Base-by-base conservation (phyloP, 2,329 filamentous ascomycete genomes). In the Fusarium zealandicum region DNA sequence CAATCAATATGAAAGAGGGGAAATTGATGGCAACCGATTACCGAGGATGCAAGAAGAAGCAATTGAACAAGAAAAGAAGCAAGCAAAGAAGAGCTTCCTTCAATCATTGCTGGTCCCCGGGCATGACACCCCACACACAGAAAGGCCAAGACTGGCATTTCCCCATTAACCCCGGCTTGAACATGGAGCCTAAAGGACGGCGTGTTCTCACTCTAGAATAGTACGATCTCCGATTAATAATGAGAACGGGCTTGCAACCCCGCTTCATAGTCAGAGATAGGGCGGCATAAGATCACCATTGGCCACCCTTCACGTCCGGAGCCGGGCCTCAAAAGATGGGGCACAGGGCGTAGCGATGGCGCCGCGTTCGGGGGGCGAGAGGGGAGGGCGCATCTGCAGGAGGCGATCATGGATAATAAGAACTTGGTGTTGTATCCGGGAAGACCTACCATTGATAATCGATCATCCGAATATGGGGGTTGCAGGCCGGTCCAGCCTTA, bases 261-360 rank as follows among this genome's bases (percentile, higher is more conserved):
- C 59, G 56, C 59, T 51, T 50, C 18, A 30, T 22, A 42, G 38
- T 28, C 46, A 22, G 45, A 59, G 53, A 60, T 57, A 62, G 54
- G 49, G 50, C 33, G 31, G 44, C 22, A 30, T 20, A 13, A 35
- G 25, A n/a, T 42, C 36, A 46, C 35, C 18, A 67, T 65, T 63
- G 61, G 63, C 36, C 50, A 37, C 32, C 31, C 20, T 39, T 30
- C 27, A 35, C 16, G 42, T 59, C 64, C 61, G 61, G 56, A 66
- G 65, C 61, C 61, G 64, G 65, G 65, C 54, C 60, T 53, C 57
- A 58, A 49, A 61, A 57, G 57, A 61, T 57, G 56, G 59, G 59
- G 39, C 14, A 20, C 39, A 38, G 40, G 33, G 54, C 37, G 59
- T 61, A 54, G 50, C 12, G 59, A 48, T 59, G 37, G 57, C 53